Base-by-base conservation (phyloP, 495 filamentous ascomycete genomes). In the Apodospora peruviana region DNA sequence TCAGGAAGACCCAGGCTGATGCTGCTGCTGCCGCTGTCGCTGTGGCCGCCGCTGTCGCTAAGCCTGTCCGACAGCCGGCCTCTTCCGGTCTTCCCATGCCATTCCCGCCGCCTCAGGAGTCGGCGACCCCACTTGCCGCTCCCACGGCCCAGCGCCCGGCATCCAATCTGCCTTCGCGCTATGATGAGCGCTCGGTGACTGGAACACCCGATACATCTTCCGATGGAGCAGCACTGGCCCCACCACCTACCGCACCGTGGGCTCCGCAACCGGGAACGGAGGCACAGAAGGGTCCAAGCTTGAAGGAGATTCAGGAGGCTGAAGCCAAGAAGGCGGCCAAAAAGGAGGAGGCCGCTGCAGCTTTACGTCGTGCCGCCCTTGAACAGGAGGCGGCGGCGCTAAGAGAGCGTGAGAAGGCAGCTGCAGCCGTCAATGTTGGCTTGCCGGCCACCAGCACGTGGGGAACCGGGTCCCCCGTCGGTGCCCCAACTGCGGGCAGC, bases 221-320 rank as follows among this genome's bases (percentile, higher is more conserved):
- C 14, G 69, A 70, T 4, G 64, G 57, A 5, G 64, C 64, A 1
- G 51, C 66, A 5, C 54, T 70, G 11, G 71, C 72, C 20, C 67
- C 72, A 8, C 75, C 88, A 3, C 85, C 89, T 2, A 73, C 96
- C 40, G 93, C 93, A 1, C 93, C 93, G 1, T 98, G 93, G 93
- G 93, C 93, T 4, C 91, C 90, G 64, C 89, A 96, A 51, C 71
- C 77, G 10, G 73, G 79, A 18, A 53, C 58, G 11, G 90, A 90
- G 59, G 66, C 81, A 17, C 81, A 87, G 23, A 96, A 88, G 70
- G 90, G 88, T 0, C 93, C 91, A 2, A 96, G 91, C 47, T 75
- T 98, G 47, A 96, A 89, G 69, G 91, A 98, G 59, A 98, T 98
- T 34, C 93, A 98, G 61, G 93, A 95, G 67, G 81, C 88, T 20